Evolutionary conservation across 2,329 filamentous ascomycete genomes (phyloP).

Genomic region (Colletotrichum neosansevieriae): DNA sequence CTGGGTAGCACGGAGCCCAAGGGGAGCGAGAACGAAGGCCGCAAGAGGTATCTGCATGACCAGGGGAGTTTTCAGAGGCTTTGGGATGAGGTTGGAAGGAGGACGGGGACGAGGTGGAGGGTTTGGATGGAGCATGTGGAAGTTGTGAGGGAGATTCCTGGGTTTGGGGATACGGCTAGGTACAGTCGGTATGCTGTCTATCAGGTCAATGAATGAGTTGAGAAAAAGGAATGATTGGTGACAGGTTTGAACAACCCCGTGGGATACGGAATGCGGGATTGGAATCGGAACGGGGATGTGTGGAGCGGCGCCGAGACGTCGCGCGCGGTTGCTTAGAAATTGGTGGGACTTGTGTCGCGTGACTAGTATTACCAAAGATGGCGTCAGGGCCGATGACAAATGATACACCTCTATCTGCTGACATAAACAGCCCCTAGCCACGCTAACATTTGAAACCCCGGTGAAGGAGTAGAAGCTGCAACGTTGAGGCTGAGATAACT

Average conservation of each 20-base stretch:
- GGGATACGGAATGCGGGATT: neutral
- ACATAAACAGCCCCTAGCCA: too few relatives aligned
- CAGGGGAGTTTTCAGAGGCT: constrained; percentile 62
- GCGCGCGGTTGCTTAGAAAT: constrained; percentile 37
- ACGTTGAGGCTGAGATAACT: neutral
- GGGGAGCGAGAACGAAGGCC: constrained; percentile 44
- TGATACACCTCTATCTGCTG: too few relatives aligned
- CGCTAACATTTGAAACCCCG: too few relatives aligned
- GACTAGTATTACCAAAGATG: constrained; percentile 1
- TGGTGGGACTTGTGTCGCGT: neutral
- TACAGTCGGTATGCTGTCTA: constrained; percentile 41
- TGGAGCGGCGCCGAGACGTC: constrained; percentile 1
- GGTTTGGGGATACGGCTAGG: constrained; percentile 39
- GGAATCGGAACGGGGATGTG: neutral
- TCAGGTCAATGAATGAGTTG: constrained; percentile 21
- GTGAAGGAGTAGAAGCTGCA: too few relatives aligned
- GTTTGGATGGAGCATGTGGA: constrained; percentile 55
- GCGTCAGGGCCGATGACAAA: neutral
- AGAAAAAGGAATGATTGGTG: neutral
- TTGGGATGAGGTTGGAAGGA: constrained; percentile 64
- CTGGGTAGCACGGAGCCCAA: constrained; percentile 54
- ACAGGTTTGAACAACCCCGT: neutral
- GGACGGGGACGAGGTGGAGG: constrained; percentile 63
- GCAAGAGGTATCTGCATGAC: constrained; percentile 58
- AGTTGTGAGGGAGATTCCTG: constrained; percentile 39